Base-by-base conservation (phyloP, 768 basidiomycete species). In the Termitomyces sp. region DNA sequence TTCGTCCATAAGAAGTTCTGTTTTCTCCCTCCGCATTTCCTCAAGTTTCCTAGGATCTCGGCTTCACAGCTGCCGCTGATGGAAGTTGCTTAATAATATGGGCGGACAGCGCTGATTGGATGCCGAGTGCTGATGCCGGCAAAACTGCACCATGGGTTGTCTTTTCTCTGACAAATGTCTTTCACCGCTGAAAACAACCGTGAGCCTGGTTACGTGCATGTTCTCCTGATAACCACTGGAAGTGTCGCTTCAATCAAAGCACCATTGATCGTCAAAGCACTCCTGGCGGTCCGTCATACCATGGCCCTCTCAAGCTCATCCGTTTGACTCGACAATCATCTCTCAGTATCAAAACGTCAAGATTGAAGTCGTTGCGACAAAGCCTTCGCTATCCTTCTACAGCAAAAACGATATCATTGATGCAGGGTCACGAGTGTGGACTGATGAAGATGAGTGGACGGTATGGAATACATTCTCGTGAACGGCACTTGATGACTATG, bases 171-270 rank as follows among this genome's bases (percentile, higher is more conserved):
- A 53, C 63, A 42, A 67, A 58, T 62, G 65, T 12, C 61, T 47
- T 83, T 83, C 66, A 66, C 75, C 44, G 76, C 81, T 18, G 71
- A 75, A 53, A 55, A 67, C 8, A 73, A 80, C 58, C 79, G 81
- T 43, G 67, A 62, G 10, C 68, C 74, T 20, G 79, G 78, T 1
- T 71, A 69, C 59, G 78, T 74, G 0, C 89, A 95, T 67, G 84
- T 97, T 44, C 72, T 98, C 4, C 78, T 98, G 39, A 86, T 98
- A 59, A 87, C 90, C 0, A 92, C 93, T 0, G 95, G 96, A n/a
- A 95, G 92, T 67, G 96, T 99, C 9, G 95, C 96, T 0, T 93
- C 93, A 52, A 84, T 98, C 68, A 98, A 98, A 67, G 87, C 87
- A 1, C 94, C 95, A 4, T 79, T 97, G 53, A 97, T 99, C 58